Base-by-base conservation (phyloP, 2,329 filamentous ascomycete genomes). In the Epichloe brachyelytri region DNA sequence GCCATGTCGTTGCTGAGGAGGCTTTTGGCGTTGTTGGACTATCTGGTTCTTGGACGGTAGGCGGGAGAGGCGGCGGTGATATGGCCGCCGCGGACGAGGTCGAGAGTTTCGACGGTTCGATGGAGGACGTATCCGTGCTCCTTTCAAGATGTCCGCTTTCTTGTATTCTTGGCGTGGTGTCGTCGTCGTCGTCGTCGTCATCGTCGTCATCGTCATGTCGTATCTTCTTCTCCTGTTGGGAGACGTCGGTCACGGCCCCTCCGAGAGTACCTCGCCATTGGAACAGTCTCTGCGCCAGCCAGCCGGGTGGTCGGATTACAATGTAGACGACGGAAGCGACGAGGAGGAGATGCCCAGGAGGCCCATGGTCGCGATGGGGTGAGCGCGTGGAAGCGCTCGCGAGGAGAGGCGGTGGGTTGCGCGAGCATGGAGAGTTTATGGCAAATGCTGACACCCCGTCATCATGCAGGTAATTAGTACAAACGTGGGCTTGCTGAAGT, bases 271-370 rank as follows among this genome's bases (percentile, higher is more conserved):
- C 52, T 36, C 55, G 58, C 63, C 61, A 60, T 33, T 54, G 58
- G 33, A 60, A 37, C 7, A 65, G 52, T 26, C 61, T 51, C 50
- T 60, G 61, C 36, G 61, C 56, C 50, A 79, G 64, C 66, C 77
- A 74, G 44, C 71, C 65, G 47, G 74, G 76, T 51, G 75, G 75
- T 40, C 73, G 72, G 54, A 82, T 70, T 58, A 75, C 67, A 55
- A 83, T 64, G 59, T 75, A 77, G 44, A 82, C 71, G 51, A 83
- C 66, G 0, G 80, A 80, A 43, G 75, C 80, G 56, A 84, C 63
- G 59, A 84, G 70, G 55, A 85, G 69, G 80, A 80, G 55, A 83
- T 65, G 56, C 78, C 80, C 55, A 83, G 59, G 59, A 80, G 63
- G 55, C 47, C 51, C 53, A 54, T 54, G 5, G 26, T 46, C 15